phyloP scores from a whole-genome alignment of 2,329 filamentous ascomycete genomes.

The Hymenoscyphus scutula region DNA sequence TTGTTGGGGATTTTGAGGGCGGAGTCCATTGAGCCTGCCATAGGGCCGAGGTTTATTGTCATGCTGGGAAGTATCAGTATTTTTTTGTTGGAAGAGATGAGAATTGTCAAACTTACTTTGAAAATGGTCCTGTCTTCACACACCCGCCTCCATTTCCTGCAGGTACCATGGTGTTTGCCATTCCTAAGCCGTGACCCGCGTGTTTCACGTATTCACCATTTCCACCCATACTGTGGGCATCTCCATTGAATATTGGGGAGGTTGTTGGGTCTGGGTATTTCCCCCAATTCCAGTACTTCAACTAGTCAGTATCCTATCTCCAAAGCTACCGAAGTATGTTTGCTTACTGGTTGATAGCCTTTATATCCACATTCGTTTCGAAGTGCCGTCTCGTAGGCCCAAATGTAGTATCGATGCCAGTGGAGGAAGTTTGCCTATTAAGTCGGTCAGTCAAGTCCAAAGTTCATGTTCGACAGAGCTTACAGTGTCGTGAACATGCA shows the following conservation, averaged over 20 bases:
- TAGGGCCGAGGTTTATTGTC: slow-evolving; percentile 45
- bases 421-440: slow-evolving; percentile 37
- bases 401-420: slow-evolving; percentile 45
- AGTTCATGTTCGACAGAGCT: neutral
- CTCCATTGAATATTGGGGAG: slow-evolving; percentile 49
- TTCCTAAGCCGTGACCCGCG: slow-evolving; percentile 9
- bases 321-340: neutral
- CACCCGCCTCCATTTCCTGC: slow-evolving; percentile 54
- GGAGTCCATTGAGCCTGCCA: slow-evolving; percentile 36
- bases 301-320: slow-evolving; percentile 38
- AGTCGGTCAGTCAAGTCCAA: neutral
- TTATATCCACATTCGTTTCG: slow-evolving; percentile 43
- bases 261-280: slow-evolving; percentile 14
- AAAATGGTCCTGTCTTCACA: slow-evolving; percentile 46
- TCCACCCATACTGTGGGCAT: slow-evolving; percentile 46
- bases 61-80: slow-evolving; percentile 16
- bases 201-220: slow-evolving; percentile 40
- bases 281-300: slow-evolving; percentile 24
- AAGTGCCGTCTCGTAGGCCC: slow-evolving; percentile 42
- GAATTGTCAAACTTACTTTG: slow-evolving; percentile 28
- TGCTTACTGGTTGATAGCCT: slow-evolving; percentile 40
- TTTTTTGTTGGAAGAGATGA: neutral
- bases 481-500: slow-evolving; percentile 37
- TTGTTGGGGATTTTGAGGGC: slow-evolving; percentile 13
- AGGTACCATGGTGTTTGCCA: slow-evolving; percentile 32